phyloP scores from a whole-genome alignment of 2,329 filamentous ascomycete genomes.

The Pseudocercospora eumusae region DNA sequence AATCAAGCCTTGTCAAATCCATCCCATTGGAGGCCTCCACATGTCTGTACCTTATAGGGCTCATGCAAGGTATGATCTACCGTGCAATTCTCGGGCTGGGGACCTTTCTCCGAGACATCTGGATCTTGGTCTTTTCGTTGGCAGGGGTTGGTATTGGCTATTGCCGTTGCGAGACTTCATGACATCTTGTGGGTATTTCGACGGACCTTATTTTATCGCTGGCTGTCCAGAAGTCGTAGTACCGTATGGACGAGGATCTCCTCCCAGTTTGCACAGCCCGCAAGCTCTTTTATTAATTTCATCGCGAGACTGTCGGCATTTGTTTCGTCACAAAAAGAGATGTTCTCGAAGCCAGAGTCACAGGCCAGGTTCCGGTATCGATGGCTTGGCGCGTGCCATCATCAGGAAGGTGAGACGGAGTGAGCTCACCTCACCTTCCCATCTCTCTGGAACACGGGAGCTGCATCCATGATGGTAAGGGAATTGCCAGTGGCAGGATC shows the following conservation, averaged over 20 bases:
- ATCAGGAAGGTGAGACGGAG: background rate
- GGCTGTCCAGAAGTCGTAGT: constrained; percentile 5
- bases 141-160: constrained; percentile 4
- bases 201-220: background rate
- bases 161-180: background rate
- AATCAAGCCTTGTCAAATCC: constrained; percentile 1
- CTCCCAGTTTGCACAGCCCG: background rate
- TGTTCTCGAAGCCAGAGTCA: background rate
- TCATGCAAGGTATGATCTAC: background rate
- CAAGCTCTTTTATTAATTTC: background rate
- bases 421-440: background rate
- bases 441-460: background rate
- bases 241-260: background rate
- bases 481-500: background rate
- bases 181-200: background rate
- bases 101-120: constrained; percentile 5
- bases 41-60: constrained; percentile 1
- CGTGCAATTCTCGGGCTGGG: background rate
- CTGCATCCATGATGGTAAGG: background rate
- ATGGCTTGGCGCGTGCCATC: background rate
- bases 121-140: constrained; percentile 5
- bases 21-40: background rate
- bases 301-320: background rate
- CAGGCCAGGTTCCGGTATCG: background rate
- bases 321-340: background rate